Base-by-base conservation (phyloP, 306 rosid species). In the Vigna nakashimae region DNA sequence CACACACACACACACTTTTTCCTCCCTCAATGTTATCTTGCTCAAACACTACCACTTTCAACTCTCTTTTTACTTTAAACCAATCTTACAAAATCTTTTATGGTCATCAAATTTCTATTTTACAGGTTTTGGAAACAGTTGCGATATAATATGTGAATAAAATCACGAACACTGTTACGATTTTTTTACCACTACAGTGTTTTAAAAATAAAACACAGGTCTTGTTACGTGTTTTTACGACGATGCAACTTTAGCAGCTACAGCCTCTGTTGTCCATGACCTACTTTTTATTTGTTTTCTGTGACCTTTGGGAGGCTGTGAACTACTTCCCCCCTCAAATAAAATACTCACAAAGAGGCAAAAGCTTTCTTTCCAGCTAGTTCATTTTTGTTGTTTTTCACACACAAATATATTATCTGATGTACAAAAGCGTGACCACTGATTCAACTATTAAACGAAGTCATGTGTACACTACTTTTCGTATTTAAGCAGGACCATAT, bases 281-380 rank as follows among this genome's bases (percentile, higher is more conserved):
- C 43, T 76, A 36, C 45, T 48, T 62, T 20, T 63, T 30, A 40
- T 69, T 69, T 66, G 58, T 62, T 80, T 56, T 51, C 32, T 13
- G 60, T 75, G 65, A 42, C 71, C 52, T 63, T 53, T 74, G 71
- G 84, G 65, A 40, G 82, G 73, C 63, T 67, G 74, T 62, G 85
- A 74, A 75, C 67, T 51, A 6, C 12, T 71, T 67, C 24, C 10
- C 32, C 16, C 51, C 51, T 40, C 0, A 65, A 38, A 65, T 65
- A 17, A 40, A 65, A 65, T 38, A 65, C 36, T 34, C 22, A 57
- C 48, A 74, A 55, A 73, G 58, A 24, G 68, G 16, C 46, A 63
- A 45, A 45, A 22, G 17, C 45, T 72, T 72, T 58, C 17, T 59
- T 57, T 18, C 58, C 52, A 58, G 43, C 68, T 42, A 7, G 26